phyloP scores from a whole-genome alignment of 2,329 filamentous ascomycete species.

The Diaporthe citrichinensis region DNA sequence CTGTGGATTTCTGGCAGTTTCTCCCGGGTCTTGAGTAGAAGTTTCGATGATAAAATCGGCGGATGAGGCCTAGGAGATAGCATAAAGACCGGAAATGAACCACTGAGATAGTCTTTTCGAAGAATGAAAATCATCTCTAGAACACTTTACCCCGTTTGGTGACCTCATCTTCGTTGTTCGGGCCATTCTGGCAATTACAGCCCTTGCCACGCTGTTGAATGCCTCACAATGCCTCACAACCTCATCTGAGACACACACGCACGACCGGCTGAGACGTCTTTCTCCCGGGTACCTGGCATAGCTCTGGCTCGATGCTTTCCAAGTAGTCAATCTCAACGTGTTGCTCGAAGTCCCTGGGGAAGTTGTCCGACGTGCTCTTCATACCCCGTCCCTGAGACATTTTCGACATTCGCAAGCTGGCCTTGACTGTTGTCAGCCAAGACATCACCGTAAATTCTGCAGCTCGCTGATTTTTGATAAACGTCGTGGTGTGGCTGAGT shows the following conservation, averaged over 20 bases:
- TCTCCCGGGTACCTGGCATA: background rate
- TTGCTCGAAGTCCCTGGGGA: background rate
- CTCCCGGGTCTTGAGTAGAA: conserved; percentile 16
- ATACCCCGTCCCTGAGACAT: no score
- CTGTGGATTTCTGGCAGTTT: conserved; percentile 25
- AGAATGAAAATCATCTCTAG: background rate
- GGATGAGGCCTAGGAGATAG: conserved; percentile 15
- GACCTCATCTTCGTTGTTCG: background rate
- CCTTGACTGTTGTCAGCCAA: no score
- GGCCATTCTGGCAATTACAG: background rate
- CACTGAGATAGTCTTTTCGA: background rate
- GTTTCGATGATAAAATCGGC: background rate
- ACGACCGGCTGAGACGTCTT: background rate
- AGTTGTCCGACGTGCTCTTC: background rate
- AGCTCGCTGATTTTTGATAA: background rate
- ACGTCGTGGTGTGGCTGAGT: background rate
- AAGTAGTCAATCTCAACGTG: background rate
- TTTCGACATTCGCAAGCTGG: background rate
- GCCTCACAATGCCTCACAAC: no score
- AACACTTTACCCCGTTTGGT: background rate
- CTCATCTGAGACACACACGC: no score
- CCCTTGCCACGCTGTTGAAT: background rate
- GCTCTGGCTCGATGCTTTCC: no score
- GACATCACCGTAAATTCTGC: background rate
- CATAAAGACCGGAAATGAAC: background rate